Percentiles rank a stretch among this genome's conserved stretches.
phyloP scores from a whole-genome alignment of 1,284 basidiomycete species.

The Wolfiporia cocos region DNA sequence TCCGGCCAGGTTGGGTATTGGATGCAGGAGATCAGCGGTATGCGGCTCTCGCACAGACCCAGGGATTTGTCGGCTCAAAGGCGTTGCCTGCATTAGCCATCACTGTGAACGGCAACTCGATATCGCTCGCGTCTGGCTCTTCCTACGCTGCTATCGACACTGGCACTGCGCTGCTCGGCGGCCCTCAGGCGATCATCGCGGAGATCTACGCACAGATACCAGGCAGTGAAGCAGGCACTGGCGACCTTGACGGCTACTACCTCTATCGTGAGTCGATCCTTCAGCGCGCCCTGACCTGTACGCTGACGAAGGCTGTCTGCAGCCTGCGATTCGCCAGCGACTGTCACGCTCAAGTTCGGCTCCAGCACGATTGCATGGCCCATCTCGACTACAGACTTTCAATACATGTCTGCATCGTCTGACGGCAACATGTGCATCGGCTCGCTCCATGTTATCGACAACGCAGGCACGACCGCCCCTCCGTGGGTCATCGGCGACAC shows the following conservation, averaged over 20 bases:
- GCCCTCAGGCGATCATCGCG: slow-evolving; percentile 56
- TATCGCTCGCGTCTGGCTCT: slow-evolving; percentile 40
- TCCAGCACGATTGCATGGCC: slow-evolving; percentile 40
- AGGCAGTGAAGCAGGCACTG: slow-evolving; percentile 51
- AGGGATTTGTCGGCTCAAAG: neutral
- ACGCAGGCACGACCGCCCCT: slow-evolving; percentile 44
- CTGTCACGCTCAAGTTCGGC: slow-evolving; percentile 76
- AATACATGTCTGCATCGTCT: slow-evolving; percentile 43
- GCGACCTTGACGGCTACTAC: slow-evolving; percentile 71
- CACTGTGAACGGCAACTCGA: slow-evolving; percentile 48
- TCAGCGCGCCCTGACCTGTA: too few relatives aligned
- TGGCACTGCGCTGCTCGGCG: slow-evolving; percentile 89
- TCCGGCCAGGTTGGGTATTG: slow-evolving; percentile 34
- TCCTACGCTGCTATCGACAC: slow-evolving; percentile 72
- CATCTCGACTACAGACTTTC: slow-evolving; percentile 77
- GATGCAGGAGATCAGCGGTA: slow-evolving; percentile 16
- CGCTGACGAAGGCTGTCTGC: too few relatives aligned
- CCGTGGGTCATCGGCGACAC: slow-evolving; percentile 16
- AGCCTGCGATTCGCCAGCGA: too few relatives aligned
- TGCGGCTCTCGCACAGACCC: too few relatives aligned
- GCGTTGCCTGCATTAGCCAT: slow-evolving; percentile 34
- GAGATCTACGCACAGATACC: slow-evolving; percentile 75
- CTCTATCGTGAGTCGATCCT: slow-evolving; percentile 53
- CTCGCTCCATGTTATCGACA: slow-evolving; percentile 72
- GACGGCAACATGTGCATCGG: slow-evolving; percentile 62